Percentiles rank a stretch among this genome's conserved stretches.
phyloP scores from a whole-genome alignment of 75 land plant genomes.

The Pinus taeda region DNA sequence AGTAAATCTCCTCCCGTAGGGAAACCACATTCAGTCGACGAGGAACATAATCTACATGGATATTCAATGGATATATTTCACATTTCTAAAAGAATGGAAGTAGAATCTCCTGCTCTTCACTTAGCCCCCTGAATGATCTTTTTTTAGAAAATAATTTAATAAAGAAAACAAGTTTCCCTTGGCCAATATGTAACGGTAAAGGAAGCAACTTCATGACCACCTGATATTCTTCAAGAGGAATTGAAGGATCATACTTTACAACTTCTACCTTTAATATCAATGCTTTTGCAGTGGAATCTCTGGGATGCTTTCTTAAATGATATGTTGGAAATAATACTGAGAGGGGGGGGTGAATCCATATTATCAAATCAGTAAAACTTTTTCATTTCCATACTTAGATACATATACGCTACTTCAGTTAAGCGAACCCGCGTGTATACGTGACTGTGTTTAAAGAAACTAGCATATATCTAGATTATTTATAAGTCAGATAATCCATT shows the following conservation, averaged over 20 bases:
- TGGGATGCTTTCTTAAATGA: constrained; percentile 63
- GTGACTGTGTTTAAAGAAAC: too few relatives aligned
- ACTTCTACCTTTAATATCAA: constrained; percentile 78
- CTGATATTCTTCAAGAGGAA: constrained; percentile 93
- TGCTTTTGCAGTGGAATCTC: constrained; percentile 79
- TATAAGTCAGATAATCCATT: too few relatives aligned
- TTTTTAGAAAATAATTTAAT: constrained; percentile 57
- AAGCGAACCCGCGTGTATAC: too few relatives aligned
- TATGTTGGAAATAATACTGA: too few relatives aligned
- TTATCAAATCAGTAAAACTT: too few relatives aligned
- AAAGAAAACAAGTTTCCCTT: constrained; percentile 86
- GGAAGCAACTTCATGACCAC: constrained; percentile 63
- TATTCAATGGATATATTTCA: constrained; percentile 67
- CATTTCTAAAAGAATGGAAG: constrained; percentile 95
- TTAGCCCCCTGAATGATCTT: constrained; percentile 5
- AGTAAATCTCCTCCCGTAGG: constrained; percentile 74
- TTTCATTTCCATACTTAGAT: too few relatives aligned
- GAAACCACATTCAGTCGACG: constrained; percentile 70
- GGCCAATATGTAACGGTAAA: constrained; percentile 84
- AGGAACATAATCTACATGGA: constrained; percentile 90
- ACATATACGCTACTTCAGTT: too few relatives aligned
- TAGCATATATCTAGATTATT: too few relatives aligned
- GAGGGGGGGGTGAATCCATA: too few relatives aligned
- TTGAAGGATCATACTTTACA: constrained; percentile 81
- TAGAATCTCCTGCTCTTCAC: constrained; percentile 49